phyloP scores from a whole-genome alignment of 805 yeast genomes.

The Nakazawaea populi region DNA sequence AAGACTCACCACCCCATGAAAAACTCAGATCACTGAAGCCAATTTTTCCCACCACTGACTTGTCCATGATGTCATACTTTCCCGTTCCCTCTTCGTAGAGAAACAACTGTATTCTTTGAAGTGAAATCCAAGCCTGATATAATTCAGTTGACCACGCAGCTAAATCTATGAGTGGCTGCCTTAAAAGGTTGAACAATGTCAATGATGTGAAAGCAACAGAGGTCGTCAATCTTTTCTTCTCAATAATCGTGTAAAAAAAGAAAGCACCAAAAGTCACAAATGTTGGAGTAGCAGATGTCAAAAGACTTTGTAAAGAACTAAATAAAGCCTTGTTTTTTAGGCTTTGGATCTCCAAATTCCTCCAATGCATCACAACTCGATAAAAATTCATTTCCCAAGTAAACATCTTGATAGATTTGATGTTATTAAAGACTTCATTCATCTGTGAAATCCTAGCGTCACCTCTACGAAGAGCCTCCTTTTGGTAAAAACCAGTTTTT shows the following conservation, averaged over 20 bases:
- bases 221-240: slow-evolving; percentile 36
- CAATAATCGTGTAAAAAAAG: slow-evolving; percentile 35
- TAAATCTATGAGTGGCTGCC: slow-evolving; percentile 29
- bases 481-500: slow-evolving; percentile 22
- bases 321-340: slow-evolving; percentile 27
- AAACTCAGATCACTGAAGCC: slow-evolving; percentile 16
- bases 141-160: slow-evolving; percentile 8
- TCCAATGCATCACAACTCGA: slow-evolving; percentile 30
- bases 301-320: slow-evolving; percentile 31
- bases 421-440: slow-evolving; percentile 41
- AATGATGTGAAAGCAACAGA: slow-evolving; percentile 41
- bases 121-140: slow-evolving; percentile 3
- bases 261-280: slow-evolving; percentile 36
- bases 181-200: slow-evolving; percentile 38
- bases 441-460: slow-evolving; percentile 40
- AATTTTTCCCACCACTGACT: slow-evolving; percentile 25
- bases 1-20: slow-evolving; percentile 37
- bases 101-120: slow-evolving; percentile 21
- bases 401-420: slow-evolving; percentile 38
- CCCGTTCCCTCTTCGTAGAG: slow-evolving; percentile 37
- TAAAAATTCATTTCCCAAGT: slow-evolving; percentile 41
- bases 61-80: slow-evolving; percentile 35
- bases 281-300: slow-evolving; percentile 39
- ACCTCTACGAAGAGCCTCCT: slow-evolving; percentile 32
- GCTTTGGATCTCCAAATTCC: slow-evolving; percentile 30